Base-by-base conservation (phyloP, 2,329 filamentous ascomycete genomes). In the Paecilomyces formosus region DNA sequence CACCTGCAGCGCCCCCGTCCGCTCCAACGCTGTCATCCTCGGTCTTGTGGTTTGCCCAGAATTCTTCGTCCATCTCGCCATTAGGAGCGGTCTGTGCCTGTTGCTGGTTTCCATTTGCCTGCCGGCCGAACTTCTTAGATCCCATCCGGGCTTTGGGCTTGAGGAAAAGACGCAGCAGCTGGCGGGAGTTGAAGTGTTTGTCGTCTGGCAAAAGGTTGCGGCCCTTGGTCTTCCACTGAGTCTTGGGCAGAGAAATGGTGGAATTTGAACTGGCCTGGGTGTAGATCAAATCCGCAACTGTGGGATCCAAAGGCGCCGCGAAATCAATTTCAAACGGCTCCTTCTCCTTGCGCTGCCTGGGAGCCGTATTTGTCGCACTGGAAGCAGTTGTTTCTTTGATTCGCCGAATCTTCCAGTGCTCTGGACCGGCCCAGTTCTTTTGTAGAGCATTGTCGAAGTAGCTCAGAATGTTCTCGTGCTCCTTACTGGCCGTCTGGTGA, bases 361-460 rank as follows among this genome's bases (percentile, higher is more conserved):
- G 66, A 67, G 77, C 72, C 4, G 73, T 61, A 55, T 57, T 70
- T 18, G 69, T 64, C 15, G 68, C 74, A 31, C 76, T 78, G 13
- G 83, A 79, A 8, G 82, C 78, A 7, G 85, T 81, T 73, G 92
- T 79, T 58, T 86, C 83, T 66, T 97, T 97, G 74, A 99, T 94
- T 70, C 92, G 91, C 62, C 90, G 85, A 70, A 99, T 97, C 65
- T 93, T 88, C 94, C 94, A 99, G 75, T 99, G 94, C 72, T 97
- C 94, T n/a, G 94, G 93, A 54, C 92, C 95, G 5, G 89, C 88
- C 93, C 94, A 99, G 69, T 97, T 97, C 82, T 96, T 97, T 71
- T 94, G 90, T 51, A 97, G 78, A 2, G 93, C 92, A 69, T 96
- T 91, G 72, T 99, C 94, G 70, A 99, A 99, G 77, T 97, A 99